These are phyloP conservation scores for Galeopsis tetrahit DNA, from an alignment of 257 asterid species.

Conservation along the genomic window DNA sequence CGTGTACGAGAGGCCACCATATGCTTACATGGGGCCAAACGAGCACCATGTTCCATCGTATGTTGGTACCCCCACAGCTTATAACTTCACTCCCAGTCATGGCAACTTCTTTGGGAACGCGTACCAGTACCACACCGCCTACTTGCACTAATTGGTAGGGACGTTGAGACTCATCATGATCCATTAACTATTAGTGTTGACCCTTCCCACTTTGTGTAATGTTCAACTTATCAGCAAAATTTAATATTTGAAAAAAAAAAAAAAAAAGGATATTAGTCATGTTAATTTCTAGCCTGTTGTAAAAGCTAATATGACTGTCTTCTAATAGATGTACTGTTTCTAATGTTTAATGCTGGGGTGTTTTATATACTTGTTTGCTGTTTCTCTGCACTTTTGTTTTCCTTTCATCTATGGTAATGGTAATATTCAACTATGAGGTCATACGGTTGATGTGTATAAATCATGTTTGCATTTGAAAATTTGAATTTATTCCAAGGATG, in stretches of 20 bases:
- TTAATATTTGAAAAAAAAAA: slow-evolving; percentile 47
- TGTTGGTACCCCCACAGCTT: slow-evolving; percentile 57
- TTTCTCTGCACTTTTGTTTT: background rate
- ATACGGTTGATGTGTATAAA: too few relatives aligned
- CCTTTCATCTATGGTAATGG: background rate
- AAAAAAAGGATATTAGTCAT: slow-evolving; percentile 36
- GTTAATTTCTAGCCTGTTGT: slow-evolving; percentile 74
- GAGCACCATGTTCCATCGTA: slow-evolving; percentile 67
- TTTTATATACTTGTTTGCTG: background rate
- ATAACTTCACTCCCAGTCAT: slow-evolving; percentile 65
- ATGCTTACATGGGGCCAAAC: slow-evolving; percentile 64
- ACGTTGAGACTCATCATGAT: slow-evolving; percentile 57
- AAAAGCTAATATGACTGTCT: slow-evolving; percentile 59
- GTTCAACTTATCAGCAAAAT: slow-evolving; percentile 50
- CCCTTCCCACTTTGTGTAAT: slow-evolving; percentile 63
- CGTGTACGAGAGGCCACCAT: slow-evolving; percentile 74
- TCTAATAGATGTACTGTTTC: slow-evolving; percentile 47
- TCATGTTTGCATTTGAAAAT: too few relatives aligned
- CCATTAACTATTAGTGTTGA: slow-evolving; percentile 71
- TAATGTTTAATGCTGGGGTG: slow-evolving; percentile 38
- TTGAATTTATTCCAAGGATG: background rate
- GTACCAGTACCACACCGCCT: slow-evolving; percentile 94
- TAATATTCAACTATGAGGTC: background rate
- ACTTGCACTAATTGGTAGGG: slow-evolving; percentile 91
- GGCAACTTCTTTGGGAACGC: slow-evolving; percentile 89